Percentiles rank a stretch among this genome's conserved stretches.
Evolutionary conservation across 2,329 filamentous ascomycete species (phyloP).

Genomic region (Penicillium sp.): DNA sequence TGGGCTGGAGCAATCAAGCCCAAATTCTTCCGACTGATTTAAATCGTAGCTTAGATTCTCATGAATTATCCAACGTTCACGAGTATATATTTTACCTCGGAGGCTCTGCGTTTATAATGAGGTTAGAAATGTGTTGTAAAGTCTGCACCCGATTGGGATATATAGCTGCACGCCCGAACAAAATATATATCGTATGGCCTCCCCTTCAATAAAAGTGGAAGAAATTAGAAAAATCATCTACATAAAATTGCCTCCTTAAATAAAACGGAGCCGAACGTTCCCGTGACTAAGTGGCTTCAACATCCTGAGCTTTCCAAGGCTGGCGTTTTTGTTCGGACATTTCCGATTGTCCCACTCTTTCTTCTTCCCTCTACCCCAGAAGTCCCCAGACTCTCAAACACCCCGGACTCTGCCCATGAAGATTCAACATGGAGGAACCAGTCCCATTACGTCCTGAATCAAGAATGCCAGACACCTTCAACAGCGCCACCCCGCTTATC

Average conservation of each 20-base stretch:
- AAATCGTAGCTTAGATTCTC: no score
- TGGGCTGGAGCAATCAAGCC: no score
- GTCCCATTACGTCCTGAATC: constrained; percentile 8
- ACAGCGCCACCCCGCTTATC: constrained; percentile 10
- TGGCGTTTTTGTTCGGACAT: not conserved
- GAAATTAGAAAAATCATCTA: no score
- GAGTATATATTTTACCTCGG: no score
- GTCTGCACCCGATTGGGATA: not conserved
- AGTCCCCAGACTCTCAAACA: not conserved
- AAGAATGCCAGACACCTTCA: constrained; percentile 14
- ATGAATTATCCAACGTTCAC: no score
- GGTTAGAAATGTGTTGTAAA: no score
- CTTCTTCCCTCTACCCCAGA: constrained; percentile 11
- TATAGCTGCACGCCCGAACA: not conserved
- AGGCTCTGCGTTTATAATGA: no score
- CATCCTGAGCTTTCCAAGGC: not conserved
- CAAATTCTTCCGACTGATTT: no score
- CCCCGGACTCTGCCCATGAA: not conserved
- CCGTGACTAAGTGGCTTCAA: constrained; percentile 9
- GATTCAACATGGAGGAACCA: constrained; percentile 16
- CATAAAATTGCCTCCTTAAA: not conserved
- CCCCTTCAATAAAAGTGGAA: no score
- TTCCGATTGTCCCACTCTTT: not conserved
- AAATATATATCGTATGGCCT: no score
- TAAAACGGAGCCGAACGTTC: not conserved